These are phyloP conservation scores for Tetrapyrgos nigripes DNA, from an alignment of 1,284 basidiomycete genomes.

Conservation along the genomic window DNA sequence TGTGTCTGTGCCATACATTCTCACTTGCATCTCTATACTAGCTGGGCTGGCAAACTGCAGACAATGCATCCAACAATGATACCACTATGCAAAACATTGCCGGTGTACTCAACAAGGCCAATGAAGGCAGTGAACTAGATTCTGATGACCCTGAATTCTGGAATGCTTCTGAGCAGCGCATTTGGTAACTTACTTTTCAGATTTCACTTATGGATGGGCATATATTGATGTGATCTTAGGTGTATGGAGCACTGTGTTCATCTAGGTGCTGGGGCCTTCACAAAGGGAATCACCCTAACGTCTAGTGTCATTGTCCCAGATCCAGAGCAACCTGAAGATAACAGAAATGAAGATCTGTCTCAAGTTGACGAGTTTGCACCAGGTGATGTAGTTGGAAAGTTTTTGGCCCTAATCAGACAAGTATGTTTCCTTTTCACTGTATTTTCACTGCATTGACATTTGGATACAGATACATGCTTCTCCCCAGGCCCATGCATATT, in stretches of 20 bases:
- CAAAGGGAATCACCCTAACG: constrained; percentile 23
- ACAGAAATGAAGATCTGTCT: not conserved
- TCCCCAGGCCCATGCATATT: too few species aligned
- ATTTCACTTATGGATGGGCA: too few species aligned
- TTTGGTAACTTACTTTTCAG: too few species aligned
- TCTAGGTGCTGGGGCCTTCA: constrained; percentile 24
- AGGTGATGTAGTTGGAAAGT: constrained; percentile 15
- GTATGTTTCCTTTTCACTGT: not conserved
- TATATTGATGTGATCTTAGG: constrained; percentile 8
- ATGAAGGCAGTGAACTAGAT: too few species aligned
- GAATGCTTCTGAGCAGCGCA: too few species aligned
- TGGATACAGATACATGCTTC: too few species aligned
- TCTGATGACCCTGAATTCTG: too few species aligned
- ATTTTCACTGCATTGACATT: not conserved
- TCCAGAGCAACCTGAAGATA: not conserved
- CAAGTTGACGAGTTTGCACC: constrained; percentile 1
- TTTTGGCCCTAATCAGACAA: constrained; percentile 13
- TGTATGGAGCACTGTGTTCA: constrained; percentile 34
- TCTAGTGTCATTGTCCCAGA: not conserved
- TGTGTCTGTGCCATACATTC: not conserved
- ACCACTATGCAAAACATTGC: constrained; percentile 24
- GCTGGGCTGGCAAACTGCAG: constrained; percentile 35
- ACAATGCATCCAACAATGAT: constrained; percentile 30
- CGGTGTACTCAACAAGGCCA: not conserved
- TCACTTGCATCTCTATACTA: constrained; percentile 13